phyloP scores from a whole-genome alignment of 192 early-diverging fungal genomes.

The Podochytrium sp. region DNA sequence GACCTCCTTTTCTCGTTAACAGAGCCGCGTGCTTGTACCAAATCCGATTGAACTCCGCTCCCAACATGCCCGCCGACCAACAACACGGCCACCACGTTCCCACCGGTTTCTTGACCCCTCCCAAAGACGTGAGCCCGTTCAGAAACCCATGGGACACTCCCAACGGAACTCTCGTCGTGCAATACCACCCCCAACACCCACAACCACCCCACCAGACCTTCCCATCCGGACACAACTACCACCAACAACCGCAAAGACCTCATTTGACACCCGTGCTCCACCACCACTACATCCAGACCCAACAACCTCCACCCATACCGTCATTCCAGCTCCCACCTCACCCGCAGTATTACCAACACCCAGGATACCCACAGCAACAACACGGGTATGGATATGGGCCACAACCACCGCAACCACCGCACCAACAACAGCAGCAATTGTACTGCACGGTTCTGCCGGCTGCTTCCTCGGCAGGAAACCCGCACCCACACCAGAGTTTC shows the following conservation, averaged over 20 bases:
- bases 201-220: not conserved
- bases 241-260: not conserved
- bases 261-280: not conserved
- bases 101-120: slow-evolving; percentile 17
- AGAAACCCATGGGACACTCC: not conserved
- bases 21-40: not conserved
- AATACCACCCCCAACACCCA: not conserved
- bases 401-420: not conserved
- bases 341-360: not conserved
- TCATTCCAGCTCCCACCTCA: not conserved
- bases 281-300: not conserved
- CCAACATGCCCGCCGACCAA: not conserved
- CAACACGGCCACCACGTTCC: not conserved
- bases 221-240: not conserved
- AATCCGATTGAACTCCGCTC: not conserved
- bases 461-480: not conserved
- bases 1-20: not conserved
- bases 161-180: not conserved
- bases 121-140: slow-evolving; percentile 26
- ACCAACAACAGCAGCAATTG: not conserved
- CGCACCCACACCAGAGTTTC: not conserved
- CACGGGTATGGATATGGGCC: not conserved
- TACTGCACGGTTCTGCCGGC: not conserved
- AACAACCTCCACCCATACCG: not conserved
- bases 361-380: not conserved